Evolutionary conservation across 805 yeast genomes (phyloP), one percentile per base, ranked within the genome.

Genomic region (Yamadazyma paraphyllophila): DNA sequence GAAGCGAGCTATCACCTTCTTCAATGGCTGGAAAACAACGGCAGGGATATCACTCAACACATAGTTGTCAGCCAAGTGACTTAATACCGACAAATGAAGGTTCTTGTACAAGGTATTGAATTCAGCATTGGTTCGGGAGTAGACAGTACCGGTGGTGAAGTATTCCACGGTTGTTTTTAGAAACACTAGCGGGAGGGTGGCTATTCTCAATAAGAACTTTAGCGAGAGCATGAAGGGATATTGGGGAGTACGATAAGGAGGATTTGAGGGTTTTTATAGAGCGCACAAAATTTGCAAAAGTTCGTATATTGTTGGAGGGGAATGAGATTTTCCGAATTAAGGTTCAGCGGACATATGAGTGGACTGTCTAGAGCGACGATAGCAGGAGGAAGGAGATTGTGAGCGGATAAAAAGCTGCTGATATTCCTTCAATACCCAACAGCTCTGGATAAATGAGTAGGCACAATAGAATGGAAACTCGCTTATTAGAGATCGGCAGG

Each of bases 101-200:
- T 65, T 67, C 32, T 65, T 66, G 52, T 53, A 55, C 9, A 62
- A 52, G 37, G 58, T 43, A 29, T 53, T 48, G 50, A 65, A 65
- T 44, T 66, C 67, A 16, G 42, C 39, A 50, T 55, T 60, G 39
- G 69, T 63, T 13, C 44, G 49, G 16, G 58, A 58, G 51, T 58
- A 61, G 6, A 60, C 44, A 1, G 72, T 66, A 7, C 71, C 71
- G n/a, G 48, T 51, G 6, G 71, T 67, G 44, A 59, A 65, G 47
- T 61, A 67, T 41, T 58, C 56, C 31, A 62, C 26, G 5, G 50
- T 43, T 5, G 67, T 49, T 20, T 50, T 46, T 11, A 60, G 15
- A 1, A 56, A 42, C 3, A 52, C 56, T n/a, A 38, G 43, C 7
- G 72, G 72, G 14, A 62, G 27, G 14, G 61, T 55, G 10, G 51